These are phyloP conservation scores for Ophiostoma sp. DNA, from an alignment of 2,329 filamentous ascomycete species.

Conservation along the genomic window DNA sequence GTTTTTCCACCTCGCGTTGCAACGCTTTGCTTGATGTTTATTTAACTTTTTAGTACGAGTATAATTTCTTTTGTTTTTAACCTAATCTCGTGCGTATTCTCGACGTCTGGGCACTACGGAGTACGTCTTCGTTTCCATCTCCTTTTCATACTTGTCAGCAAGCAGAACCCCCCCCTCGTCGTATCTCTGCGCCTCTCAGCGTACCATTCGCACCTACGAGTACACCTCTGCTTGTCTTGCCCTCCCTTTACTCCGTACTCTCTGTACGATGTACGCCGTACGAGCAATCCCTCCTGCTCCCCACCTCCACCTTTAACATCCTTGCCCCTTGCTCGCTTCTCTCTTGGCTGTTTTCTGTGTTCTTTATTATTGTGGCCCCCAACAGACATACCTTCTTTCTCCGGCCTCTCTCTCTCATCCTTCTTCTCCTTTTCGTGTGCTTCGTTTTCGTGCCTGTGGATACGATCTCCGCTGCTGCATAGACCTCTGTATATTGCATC, in stretches of 20 bases:
- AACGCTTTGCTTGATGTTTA: neutral
- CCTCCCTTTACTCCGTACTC: neutral
- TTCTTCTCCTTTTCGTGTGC: neutral
- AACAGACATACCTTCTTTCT: neutral
- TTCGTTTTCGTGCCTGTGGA: neutral
- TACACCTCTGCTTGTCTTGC: neutral
- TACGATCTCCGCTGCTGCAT: neutral
- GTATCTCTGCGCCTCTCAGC: neutral
- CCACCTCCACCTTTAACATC: conserved; percentile 1
- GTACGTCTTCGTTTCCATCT: no score
- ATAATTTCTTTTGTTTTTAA: neutral
- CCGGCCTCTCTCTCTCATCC: neutral
- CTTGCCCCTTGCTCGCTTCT: conserved; percentile 1
- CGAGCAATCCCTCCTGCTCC: neutral
- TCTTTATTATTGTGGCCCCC: neutral
- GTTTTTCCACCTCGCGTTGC: neutral
- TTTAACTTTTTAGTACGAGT: neutral
- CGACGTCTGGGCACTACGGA: no score
- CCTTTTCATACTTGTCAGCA: no score
- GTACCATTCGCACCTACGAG: neutral
- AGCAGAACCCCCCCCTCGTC: neutral
- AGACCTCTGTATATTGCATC: neutral
- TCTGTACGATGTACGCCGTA: neutral
- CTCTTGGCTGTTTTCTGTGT: neutral
- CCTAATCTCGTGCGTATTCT: no score